Conservation (phyloP, 768 basidiomycete species). For the Arthromyces matolae region DNA sequence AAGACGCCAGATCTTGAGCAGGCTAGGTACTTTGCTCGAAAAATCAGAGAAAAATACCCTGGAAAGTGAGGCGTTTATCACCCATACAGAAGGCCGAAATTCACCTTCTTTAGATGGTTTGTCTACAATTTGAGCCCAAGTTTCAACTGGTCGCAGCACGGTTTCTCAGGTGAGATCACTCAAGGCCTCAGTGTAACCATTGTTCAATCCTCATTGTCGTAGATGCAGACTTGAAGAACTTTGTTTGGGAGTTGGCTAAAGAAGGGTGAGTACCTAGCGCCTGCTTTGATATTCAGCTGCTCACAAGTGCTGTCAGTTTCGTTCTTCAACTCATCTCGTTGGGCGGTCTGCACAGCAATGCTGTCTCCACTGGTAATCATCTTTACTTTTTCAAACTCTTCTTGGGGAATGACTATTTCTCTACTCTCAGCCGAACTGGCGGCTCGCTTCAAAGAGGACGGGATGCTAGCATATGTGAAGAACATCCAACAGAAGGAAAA, state of each 20-base stretch:
- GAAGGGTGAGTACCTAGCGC: slow-evolving; percentile 56
- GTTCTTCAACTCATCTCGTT: slow-evolving; percentile 87
- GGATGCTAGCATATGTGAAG: slow-evolving; percentile 91
- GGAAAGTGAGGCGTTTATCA: slow-evolving; percentile 51
- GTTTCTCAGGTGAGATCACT: slow-evolving; percentile 55
- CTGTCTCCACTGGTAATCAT: slow-evolving; percentile 74
- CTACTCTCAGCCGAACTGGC: slow-evolving; percentile 66
- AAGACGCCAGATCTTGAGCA: slow-evolving; percentile 81
- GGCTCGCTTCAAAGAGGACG: slow-evolving; percentile 74
- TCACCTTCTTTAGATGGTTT: slow-evolving; percentile 52
- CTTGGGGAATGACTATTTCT: not conserved
- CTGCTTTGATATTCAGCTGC: slow-evolving; percentile 1
- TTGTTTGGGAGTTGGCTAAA: slow-evolving; percentile 87
- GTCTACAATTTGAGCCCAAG: slow-evolving; percentile 94
- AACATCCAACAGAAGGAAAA: slow-evolving; percentile 86
- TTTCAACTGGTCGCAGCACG: slow-evolving; percentile 88
- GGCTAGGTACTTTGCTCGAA: slow-evolving; percentile 73
- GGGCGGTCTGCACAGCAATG: slow-evolving; percentile 85
- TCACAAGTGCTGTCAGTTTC: slow-evolving; percentile 54
- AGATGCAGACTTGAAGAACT: slow-evolving; percentile 77
- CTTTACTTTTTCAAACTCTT: slow-evolving; percentile 15
- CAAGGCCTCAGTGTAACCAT: not conserved
- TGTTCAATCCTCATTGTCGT: slow-evolving; percentile 9
- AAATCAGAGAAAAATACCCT: slow-evolving; percentile 68
- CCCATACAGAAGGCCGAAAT: no score